phyloP scores from a whole-genome alignment of 78 protist genomes.

The Dictyostelium brefeldianum region DNA sequence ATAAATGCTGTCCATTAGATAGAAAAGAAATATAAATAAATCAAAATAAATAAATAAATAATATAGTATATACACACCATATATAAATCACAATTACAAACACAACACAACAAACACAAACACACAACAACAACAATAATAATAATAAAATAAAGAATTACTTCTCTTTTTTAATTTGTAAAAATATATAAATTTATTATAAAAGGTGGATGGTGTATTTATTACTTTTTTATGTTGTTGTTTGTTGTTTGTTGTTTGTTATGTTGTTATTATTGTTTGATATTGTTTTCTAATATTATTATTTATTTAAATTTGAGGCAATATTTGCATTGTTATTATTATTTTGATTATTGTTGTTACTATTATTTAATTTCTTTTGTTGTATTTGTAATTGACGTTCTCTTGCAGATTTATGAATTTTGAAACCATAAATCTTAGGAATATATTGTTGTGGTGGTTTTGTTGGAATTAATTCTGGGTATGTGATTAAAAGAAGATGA shows the following conservation, averaged over 20 bases:
- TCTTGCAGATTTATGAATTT: conserved; percentile 81
- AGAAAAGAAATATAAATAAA: conserved; percentile 27
- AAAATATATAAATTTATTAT: not conserved
- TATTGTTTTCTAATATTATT: not conserved
- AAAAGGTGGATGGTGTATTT: not conserved
- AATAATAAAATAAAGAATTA: not conserved
- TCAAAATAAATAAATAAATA: not conserved
- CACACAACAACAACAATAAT: not conserved
- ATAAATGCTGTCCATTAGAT: conserved; percentile 52
- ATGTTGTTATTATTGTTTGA: not conserved
- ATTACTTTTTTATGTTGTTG: not conserved
- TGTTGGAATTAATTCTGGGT: conserved; percentile 86
- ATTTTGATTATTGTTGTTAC: conserved; percentile 3
- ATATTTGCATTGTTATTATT: not conserved
- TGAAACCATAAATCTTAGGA: conserved; percentile 95
- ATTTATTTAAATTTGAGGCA: not conserved
- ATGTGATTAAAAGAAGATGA: conserved; percentile 90
- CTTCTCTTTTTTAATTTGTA: not conserved
- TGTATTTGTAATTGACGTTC: conserved; percentile 60
- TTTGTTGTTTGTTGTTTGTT: not conserved
- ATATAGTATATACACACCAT: not conserved
- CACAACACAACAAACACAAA: not conserved
- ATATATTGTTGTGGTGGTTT: conserved; percentile 67
- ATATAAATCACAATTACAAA: not conserved
- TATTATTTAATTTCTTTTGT: conserved; percentile 38